A percentile compares a stretch with the other conserved stretches of the same genome.
These are phyloP conservation scores for Podospora bellae-mahoneyi DNA, from an alignment of 495 filamentous ascomycete species.

Conservation along the genomic window DNA sequence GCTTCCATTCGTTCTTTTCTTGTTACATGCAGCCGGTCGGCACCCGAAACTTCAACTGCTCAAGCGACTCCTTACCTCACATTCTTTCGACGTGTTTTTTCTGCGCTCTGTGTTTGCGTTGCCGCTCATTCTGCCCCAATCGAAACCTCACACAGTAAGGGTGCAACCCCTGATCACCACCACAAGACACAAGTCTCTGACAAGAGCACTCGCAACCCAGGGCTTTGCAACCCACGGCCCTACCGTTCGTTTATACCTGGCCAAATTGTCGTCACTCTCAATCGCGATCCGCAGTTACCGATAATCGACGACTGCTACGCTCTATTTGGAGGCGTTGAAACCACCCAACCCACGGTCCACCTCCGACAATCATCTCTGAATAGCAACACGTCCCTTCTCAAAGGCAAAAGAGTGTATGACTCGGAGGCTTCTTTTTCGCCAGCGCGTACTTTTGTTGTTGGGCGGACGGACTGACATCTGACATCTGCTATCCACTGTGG, in stretches of 20 bases:
- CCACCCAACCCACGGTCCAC: neutral
- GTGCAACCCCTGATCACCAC: slow-evolving; percentile 23
- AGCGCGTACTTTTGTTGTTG: neutral
- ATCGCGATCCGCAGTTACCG: slow-evolving; percentile 1
- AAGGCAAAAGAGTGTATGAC: slow-evolving; percentile 2
- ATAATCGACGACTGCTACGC: neutral
- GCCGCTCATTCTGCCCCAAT: slow-evolving; percentile 28
- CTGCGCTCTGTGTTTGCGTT: slow-evolving; percentile 19
- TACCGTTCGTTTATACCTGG: slow-evolving; percentile 2
- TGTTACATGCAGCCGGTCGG: slow-evolving; percentile 6
- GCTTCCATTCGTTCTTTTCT: slow-evolving; percentile 17
- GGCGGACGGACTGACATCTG: slow-evolving; percentile 5
- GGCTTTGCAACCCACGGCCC: neutral
- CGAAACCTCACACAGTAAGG: slow-evolving; percentile 23
- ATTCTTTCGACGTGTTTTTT: slow-evolving; percentile 17
- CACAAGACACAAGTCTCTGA: slow-evolving; percentile 26
- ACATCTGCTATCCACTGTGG: neutral
- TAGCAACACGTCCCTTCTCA: neutral
- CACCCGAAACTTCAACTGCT: slow-evolving; percentile 10
- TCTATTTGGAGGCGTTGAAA: slow-evolving; percentile 1
- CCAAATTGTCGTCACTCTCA: neutral
- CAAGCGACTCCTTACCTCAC: slow-evolving; percentile 17
- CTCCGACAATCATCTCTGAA: neutral
- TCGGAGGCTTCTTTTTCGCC: neutral
- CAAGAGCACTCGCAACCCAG: slow-evolving; percentile 17